Evolutionary conservation across 345 rosid genomes (phyloP), one percentile per base, ranked within the genome.

Genomic region (Rubroshorea leprosula): DNA sequence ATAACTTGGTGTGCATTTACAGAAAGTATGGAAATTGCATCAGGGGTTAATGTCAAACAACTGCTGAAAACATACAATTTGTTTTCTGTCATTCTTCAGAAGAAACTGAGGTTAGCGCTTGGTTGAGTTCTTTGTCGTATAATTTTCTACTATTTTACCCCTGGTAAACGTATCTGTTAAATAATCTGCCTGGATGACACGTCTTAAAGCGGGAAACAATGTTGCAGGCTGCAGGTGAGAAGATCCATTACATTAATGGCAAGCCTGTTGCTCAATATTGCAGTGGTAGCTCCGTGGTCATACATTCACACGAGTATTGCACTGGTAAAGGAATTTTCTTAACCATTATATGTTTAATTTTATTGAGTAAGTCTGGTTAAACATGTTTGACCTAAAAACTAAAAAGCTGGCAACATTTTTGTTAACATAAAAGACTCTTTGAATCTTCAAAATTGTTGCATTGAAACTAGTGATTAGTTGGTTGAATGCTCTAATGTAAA

Each of bases 21-120:
- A 93, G n/a, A 79, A 74, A 79, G 75, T 77, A 85, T 93, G 96
- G 96, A 87, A 75, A 70, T 62, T 73, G 94, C 90, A 76, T 89
- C 92, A 12, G 94, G 94, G 24, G 62, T 81, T n/a, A 81, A n/a
- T n/a, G n/a, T n/a, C n/a, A n/a, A n/a, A n/a, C n/a, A n/a, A n/a
- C n/a, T n/a, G n/a, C n/a, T n/a, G n/a, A n/a, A n/a, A n/a, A n/a
- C n/a, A n/a, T n/a, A n/a, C n/a, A n/a, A n/a, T n/a, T n/a, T n/a
- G n/a, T n/a, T n/a, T n/a, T n/a, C n/a, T n/a, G n/a, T n/a, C n/a
- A n/a, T n/a, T n/a, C n/a, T n/a, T n/a, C n/a, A n/a, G n/a, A n/a
- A n/a, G n/a, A n/a, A n/a, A n/a, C n/a, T n/a, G n/a, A n/a, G n/a
- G n/a, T n/a, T n/a, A n/a, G n/a, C n/a, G n/a, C n/a, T n/a, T n/a